Evolutionary conservation across 2,329 filamentous ascomycete species (phyloP).

Genomic region (Corinectria fuckeliana): DNA sequence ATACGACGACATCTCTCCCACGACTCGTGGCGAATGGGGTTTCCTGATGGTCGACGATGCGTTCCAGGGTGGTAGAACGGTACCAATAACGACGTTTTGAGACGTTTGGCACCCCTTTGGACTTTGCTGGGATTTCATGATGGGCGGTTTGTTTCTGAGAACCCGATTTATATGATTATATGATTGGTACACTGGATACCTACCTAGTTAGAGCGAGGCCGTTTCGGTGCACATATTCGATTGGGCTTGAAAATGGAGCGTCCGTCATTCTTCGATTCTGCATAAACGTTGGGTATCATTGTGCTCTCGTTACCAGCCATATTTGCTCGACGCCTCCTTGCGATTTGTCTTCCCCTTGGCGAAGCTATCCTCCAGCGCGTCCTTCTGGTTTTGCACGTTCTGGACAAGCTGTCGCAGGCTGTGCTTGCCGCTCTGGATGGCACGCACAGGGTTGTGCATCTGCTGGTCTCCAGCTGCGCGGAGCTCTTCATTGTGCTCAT

Average conservation of each 20-base stretch:
- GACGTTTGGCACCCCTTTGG: neutral
- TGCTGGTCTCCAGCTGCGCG: slow-evolving; percentile 73
- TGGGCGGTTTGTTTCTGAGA: neutral
- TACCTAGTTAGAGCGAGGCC: slow-evolving; percentile 11
- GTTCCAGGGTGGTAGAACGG: slow-evolving; percentile 53
- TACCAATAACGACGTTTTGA: slow-evolving; percentile 51
- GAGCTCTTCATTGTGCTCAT: slow-evolving; percentile 81
- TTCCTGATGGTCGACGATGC: slow-evolving; percentile 61
- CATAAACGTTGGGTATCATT: slow-evolving; percentile 33
- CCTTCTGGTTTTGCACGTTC: slow-evolving; percentile 80
- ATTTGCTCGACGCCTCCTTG: slow-evolving; percentile 80
- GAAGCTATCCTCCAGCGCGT: slow-evolving; percentile 92
- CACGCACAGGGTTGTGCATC: slow-evolving; percentile 82
- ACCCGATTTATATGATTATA: slow-evolving; percentile 7
- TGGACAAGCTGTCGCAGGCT: slow-evolving; percentile 86
- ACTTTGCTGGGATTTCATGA: neutral
- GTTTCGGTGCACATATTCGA: slow-evolving; percentile 10
- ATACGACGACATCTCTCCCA: slow-evolving; percentile 68
- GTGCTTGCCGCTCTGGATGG: slow-evolving; percentile 84
- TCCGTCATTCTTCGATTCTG: slow-evolving; percentile 15
- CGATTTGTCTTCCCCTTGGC: slow-evolving; percentile 80
- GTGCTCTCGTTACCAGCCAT: slow-evolving; percentile 70
- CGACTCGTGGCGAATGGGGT: slow-evolving; percentile 68
- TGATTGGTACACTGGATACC: slow-evolving; percentile 4
- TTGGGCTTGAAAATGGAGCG: slow-evolving; percentile 13